Percentiles rank a stretch among this genome's conserved stretches.
These are phyloP conservation scores for Cercospora berteroae DNA, from an alignment of 2,329 filamentous ascomycete genomes.

Conservation along the genomic window DNA sequence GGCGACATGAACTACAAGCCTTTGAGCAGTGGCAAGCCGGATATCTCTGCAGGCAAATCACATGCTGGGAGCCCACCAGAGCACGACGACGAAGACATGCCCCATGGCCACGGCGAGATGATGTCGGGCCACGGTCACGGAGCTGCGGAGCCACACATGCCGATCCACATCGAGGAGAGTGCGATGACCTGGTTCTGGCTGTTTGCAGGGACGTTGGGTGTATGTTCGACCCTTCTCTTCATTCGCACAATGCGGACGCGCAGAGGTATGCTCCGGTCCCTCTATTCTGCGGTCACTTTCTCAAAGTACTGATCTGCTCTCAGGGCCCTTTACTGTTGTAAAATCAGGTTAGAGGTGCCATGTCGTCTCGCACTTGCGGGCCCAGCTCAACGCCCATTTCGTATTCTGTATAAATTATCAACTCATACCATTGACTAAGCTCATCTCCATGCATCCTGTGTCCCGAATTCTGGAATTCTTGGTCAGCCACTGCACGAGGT, in stretches of 20 bases:
- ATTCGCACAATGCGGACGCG: background rate
- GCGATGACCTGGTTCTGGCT: constrained; percentile 13
- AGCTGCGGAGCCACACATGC: background rate
- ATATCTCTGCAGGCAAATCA: background rate
- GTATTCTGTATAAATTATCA: background rate
- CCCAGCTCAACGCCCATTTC: background rate
- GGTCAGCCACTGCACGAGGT: background rate
- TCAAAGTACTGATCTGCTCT: background rate
- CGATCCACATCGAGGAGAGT: constrained; percentile 9
- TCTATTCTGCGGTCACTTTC: background rate
- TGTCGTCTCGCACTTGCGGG: background rate
- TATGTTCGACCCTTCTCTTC: background rate
- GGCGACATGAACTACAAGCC: constrained; percentile 15
- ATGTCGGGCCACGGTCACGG: constrained; percentile 8
- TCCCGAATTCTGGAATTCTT: background rate
- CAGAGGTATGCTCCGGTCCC: background rate
- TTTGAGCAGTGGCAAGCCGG: background rate
- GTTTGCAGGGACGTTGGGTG: background rate
- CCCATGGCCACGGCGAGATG: background rate
- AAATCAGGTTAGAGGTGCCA: background rate
- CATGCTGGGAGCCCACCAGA: background rate
- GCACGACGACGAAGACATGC: background rate
- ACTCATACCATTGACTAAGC: background rate
- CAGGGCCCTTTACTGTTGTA: background rate
- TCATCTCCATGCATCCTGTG: background rate